Evolutionary conservation across 192 early-diverging fungal genomes (phyloP).

Genomic region (Umbelopsis ramanniana): DNA sequence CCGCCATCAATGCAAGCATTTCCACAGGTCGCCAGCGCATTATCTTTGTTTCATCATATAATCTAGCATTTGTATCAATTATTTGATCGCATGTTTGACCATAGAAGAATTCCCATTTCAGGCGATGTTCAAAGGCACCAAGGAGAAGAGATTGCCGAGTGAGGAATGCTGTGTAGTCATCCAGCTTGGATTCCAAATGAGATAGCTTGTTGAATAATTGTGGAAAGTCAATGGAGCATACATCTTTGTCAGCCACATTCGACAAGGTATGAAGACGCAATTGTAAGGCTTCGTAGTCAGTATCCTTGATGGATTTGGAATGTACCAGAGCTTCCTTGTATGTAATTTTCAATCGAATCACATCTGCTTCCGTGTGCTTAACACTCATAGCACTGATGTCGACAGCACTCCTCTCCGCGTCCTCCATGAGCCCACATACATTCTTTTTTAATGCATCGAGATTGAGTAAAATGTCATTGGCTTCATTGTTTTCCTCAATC

Average conservation of each 20-base stretch:
- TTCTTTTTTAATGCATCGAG: slow-evolving; percentile 10
- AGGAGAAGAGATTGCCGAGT: not conserved
- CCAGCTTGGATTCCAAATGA: not conserved
- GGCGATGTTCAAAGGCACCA: not conserved
- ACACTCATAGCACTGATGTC: slow-evolving; percentile 3
- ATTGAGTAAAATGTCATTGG: slow-evolving; percentile 22
- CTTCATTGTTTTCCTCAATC: slow-evolving; percentile 24
- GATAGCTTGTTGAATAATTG: not conserved
- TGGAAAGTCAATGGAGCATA: not conserved
- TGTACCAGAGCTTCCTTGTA: not conserved
- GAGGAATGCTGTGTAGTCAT: not conserved
- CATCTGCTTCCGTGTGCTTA: slow-evolving; percentile 18
- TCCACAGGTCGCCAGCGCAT: not conserved
- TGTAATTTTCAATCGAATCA: slow-evolving; percentile 20
- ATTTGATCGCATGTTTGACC: not conserved
- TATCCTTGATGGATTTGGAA: slow-evolving; percentile 21
- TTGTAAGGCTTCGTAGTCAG: slow-evolving; percentile 21
- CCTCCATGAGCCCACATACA: slow-evolving; percentile 15
- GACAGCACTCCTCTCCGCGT: not conserved
- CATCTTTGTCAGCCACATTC: not conserved
- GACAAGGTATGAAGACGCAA: not conserved
- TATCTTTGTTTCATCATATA: not conserved
- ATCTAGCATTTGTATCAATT: not conserved
- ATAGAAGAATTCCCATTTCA: not conserved
- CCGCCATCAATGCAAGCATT: not conserved